A percentile compares a stretch with the other conserved stretches of the same genome.
phyloP scores from a whole-genome alignment of 1,284 basidiomycete species.

The Moesziomyces aphidis region DNA sequence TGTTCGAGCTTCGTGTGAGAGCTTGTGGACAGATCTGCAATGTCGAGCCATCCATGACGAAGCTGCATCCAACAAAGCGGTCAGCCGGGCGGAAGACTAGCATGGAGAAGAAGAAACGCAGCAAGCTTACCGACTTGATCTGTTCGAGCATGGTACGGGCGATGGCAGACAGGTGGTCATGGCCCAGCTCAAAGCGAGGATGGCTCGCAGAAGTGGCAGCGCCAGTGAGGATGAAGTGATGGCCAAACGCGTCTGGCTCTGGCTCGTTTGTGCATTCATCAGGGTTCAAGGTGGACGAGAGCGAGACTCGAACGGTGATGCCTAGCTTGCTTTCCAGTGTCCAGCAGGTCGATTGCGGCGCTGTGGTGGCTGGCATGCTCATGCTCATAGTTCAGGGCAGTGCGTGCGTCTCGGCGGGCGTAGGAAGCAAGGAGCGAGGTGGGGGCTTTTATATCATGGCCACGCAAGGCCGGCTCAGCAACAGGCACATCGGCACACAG shows the following conservation, averaged over 20 bases:
- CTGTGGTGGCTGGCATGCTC: no score
- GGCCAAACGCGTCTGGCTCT: background rate
- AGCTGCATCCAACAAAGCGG: slow-evolving; percentile 2
- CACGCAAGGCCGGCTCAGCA: no score
- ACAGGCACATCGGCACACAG: no score
- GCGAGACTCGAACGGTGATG: background rate
- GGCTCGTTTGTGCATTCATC: background rate
- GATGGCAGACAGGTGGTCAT: slow-evolving; percentile 7
- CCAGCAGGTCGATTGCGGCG: background rate
- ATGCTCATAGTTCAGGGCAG: no score
- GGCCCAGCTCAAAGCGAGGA: background rate
- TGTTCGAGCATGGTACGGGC: slow-evolving; percentile 2
- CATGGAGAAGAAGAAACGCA: background rate
- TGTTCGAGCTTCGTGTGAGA: background rate
- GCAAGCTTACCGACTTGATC: slow-evolving; percentile 13
- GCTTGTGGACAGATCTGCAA: slow-evolving; percentile 3
- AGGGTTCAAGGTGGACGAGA: background rate
- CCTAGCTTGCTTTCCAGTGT: background rate
- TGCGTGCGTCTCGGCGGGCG: no score
- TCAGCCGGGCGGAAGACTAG: background rate
- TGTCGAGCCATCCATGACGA: slow-evolving; percentile 18
- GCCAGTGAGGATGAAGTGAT: slow-evolving; percentile 5
- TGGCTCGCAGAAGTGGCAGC: background rate
- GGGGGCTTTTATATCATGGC: no score
- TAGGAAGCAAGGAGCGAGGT: no score